Base-by-base conservation (phyloP, 2,329 filamentous ascomycete genomes). In the Pestalotiopsis sp. region DNA sequence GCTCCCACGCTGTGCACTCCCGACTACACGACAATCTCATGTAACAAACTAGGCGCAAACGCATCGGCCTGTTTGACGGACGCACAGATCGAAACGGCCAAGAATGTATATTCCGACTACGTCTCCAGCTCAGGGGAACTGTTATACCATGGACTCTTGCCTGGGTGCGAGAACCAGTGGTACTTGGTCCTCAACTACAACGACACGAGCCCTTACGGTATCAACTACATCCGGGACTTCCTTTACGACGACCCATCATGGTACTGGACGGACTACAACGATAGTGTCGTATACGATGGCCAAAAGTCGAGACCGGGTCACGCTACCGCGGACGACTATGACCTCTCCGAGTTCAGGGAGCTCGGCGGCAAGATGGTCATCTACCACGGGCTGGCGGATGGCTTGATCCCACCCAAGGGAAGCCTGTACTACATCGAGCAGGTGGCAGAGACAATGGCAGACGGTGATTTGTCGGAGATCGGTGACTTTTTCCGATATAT, bases 401-500 rank as follows among this genome's bases (percentile, higher is more conserved):
- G 70, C 3, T 30, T 75, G 4, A 71, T 78, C 56, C 70, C 71
- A 20, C 69, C 73, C 1, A 59, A 66, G 20, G 67, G 68, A 1
- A 71, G 70, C 4, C 52, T 63, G 44, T 44, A 65, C 26, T 74
- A 73, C 38, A 72, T 72, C 59, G 70, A 75, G 4, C 17, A 64
- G 4, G 60, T 66, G 7, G 52, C 65, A 40, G 56, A 63, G 10
- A 73, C 75, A n/a, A 71, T 78, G 20, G 65, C 68, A 2, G 70
- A 72, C 0, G 67, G 74, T 40, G 72, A 71, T 7, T 63, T 73
- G 17, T 61, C 72, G 22, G 52, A 20, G 11, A 80, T 80, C 55
- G 82, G 80, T 3, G 79, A 82, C 17, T 81, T 82, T 71, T 87
- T 77, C 71, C 68, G 73, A 2, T 68, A 77, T 20, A 77, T 73